Evolutionary conservation across 352 stramenopile species (phyloP).

Genomic region (Achlya hypogyna): DNA sequence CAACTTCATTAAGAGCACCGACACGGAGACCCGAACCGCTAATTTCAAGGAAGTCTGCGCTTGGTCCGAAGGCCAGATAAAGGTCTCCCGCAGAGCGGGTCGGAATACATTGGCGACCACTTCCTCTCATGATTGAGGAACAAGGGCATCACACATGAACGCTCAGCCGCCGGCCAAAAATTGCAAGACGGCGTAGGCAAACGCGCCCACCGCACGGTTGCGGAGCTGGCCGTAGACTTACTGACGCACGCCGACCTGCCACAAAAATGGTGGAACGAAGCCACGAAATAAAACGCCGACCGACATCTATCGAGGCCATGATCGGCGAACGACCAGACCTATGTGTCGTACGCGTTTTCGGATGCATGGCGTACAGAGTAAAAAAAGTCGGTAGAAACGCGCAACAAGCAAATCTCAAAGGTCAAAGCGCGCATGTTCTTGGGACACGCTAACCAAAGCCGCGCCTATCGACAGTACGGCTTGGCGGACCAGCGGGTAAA

Average conservation of each 20-base stretch:
- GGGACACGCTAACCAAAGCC: too few species aligned
- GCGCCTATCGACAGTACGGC: constrained; percentile 2
- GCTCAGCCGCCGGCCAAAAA: constrained; percentile 22
- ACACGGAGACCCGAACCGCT: background rate
- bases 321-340: constrained; percentile 10
- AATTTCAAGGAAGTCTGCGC: constrained; percentile 14
- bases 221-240: constrained; percentile 26
- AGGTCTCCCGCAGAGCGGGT: constrained; percentile 23
- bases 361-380: background rate
- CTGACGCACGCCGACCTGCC: constrained; percentile 22
- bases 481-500: constrained; percentile 15
- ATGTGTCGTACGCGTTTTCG: constrained; percentile 5
- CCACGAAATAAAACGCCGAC: constrained; percentile 25
- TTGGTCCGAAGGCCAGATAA: constrained; percentile 20
- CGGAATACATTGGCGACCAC: constrained; percentile 23
- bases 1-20: background rate
- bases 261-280: constrained; percentile 26
- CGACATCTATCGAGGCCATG: background rate
- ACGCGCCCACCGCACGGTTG: constrained; percentile 24
- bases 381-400: background rate
- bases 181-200: constrained; percentile 30
- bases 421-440: constrained; percentile 2
- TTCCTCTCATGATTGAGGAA: constrained; percentile 7
- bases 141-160: constrained; percentile 26
- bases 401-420: background rate